Percentiles rank a stretch among this genome's conserved stretches.
Evolutionary conservation across 306 rosid genomes (phyloP).

Genomic region (Quercus ilex): DNA sequence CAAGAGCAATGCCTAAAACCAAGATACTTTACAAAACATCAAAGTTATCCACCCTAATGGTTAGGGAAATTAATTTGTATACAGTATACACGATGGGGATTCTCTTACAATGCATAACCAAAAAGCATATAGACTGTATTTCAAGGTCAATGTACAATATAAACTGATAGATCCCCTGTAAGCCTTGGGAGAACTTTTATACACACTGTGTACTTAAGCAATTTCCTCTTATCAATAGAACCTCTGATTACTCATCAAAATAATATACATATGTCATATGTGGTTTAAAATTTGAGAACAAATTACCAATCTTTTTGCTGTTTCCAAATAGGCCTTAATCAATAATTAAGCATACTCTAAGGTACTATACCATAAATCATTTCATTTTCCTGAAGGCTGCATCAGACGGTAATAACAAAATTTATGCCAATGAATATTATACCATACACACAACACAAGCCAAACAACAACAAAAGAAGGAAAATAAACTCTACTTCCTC

Average conservation of each 20-base stretch:
- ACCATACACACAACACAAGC: neutral
- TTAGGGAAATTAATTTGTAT: too few relatives aligned
- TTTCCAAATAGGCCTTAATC: neutral
- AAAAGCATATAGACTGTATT: too few relatives aligned
- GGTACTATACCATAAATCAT: neutral
- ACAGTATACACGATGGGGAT: too few relatives aligned
- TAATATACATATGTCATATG: neutral
- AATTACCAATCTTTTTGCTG: neutral
- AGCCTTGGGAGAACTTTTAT: too few relatives aligned
- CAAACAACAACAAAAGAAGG: neutral
- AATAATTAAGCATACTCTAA: neutral
- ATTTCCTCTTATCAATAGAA: too few relatives aligned
- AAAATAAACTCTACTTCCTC: neutral
- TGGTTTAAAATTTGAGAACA: neutral
- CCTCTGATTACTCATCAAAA: neutral
- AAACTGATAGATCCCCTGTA: too few relatives aligned
- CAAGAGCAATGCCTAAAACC: too few relatives aligned
- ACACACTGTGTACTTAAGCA: too few relatives aligned
- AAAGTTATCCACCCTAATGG: too few relatives aligned
- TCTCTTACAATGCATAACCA: too few relatives aligned
- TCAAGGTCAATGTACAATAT: too few relatives aligned
- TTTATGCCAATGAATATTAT: neutral
- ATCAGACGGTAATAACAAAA: neutral
- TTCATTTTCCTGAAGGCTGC: neutral
- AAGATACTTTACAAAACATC: too few relatives aligned